Conservation (phyloP, 768 basidiomycete genomes). For the Tulasnella calospora region DNA sequence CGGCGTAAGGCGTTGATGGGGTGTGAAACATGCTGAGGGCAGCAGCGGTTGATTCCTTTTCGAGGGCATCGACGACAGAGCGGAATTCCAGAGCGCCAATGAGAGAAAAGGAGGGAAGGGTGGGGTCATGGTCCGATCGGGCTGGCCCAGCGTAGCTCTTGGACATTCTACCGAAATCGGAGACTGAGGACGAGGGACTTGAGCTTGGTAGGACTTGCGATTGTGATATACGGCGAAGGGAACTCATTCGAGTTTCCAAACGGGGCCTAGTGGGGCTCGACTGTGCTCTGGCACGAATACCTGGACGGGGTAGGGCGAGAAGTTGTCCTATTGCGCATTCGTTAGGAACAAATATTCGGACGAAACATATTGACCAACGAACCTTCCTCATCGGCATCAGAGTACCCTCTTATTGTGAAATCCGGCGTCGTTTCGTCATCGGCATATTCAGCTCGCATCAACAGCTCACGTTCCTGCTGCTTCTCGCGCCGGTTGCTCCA, state of each 20-base stretch:
- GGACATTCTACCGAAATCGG: conserved; percentile 30
- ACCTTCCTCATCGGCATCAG: conserved; percentile 14
- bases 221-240: background rate
- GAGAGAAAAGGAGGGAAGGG: conserved; percentile 81
- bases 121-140: conserved; percentile 35
- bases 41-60: conserved; percentile 57
- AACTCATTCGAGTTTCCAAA: background rate
- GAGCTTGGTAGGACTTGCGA: conserved; percentile 11
- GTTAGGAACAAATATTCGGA: background rate
- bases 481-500: conserved; percentile 56
- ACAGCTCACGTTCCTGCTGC: conserved; percentile 45
- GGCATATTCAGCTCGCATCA: conserved; percentile 56
- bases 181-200: conserved; percentile 40
- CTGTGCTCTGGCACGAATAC: background rate
- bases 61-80: conserved; percentile 77
- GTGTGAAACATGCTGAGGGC: conserved; percentile 63
- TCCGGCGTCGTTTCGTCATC: conserved; percentile 40
- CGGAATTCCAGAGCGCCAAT: conserved; percentile 95
- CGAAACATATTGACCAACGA: background rate
- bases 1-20: conserved; percentile 63
- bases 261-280: background rate
- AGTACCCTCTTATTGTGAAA: background rate
- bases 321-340: background rate
- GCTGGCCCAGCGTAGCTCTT: conserved; percentile 48
- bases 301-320: background rate